These are phyloP conservation scores for Domatiomyces catenatus DNA, from an alignment of 2,329 filamentous ascomycete genomes.

Conservation along the genomic window DNA sequence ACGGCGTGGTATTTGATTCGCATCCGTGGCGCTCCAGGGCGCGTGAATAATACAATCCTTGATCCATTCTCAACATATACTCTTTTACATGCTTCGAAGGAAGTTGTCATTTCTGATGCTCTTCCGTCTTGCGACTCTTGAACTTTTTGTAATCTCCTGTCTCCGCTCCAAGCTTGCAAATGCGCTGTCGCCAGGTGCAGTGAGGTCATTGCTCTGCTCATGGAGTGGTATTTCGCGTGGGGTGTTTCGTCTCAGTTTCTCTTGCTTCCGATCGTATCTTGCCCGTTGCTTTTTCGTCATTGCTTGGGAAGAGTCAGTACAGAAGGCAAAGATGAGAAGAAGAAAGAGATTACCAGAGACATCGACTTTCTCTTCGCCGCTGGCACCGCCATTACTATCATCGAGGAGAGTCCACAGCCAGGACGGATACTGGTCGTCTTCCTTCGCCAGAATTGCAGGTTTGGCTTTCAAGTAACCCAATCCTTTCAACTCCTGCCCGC, in stretches of 20 bases:
- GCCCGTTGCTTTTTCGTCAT: conserved; percentile 34
- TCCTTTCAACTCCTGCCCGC: conserved; percentile 27
- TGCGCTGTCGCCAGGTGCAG: conserved; percentile 25
- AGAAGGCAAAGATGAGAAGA: not conserved
- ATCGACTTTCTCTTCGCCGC: conserved; percentile 24
- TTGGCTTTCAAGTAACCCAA: conserved; percentile 35
- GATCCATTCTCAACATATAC: not conserved
- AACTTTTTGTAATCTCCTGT: conserved; percentile 29
- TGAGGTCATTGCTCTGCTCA: conserved; percentile 32
- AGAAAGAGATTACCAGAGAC: conserved; percentile 21
- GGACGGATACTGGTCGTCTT: conserved; percentile 34
- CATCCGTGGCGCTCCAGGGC: not conserved
- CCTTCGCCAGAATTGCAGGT: conserved; percentile 28
- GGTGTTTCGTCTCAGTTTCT: conserved; percentile 24
- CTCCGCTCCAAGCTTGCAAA: conserved; percentile 24
- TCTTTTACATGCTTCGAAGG: conserved; percentile 30
- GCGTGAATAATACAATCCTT: not conserved
- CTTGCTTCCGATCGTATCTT: conserved; percentile 32
- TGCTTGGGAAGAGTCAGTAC: not conserved
- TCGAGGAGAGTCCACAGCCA: conserved; percentile 33
- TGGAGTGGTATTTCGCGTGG: conserved; percentile 30
- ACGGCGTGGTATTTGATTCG: conserved; percentile 1
- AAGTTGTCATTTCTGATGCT: conserved; percentile 33
- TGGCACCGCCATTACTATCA: conserved; percentile 21
- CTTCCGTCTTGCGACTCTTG: conserved; percentile 30